Conservation (phyloP, 1,139 yeast genomes). For the Scheffersomyces quercinus region DNA sequence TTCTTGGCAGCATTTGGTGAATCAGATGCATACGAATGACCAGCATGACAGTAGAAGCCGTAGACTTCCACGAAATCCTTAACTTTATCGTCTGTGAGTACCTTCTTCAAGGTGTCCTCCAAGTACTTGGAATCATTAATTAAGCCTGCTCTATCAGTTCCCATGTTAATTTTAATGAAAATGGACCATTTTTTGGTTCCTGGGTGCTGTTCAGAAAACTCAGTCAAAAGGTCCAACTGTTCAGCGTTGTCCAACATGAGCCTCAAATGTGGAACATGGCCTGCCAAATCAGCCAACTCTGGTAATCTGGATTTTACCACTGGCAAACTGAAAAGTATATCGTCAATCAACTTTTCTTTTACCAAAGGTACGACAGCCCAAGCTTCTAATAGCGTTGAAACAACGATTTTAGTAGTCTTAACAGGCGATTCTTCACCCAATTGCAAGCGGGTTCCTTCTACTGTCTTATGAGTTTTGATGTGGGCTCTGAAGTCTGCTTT, state of each 20-base stretch:
- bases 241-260: conserved; percentile 62
- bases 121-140: conserved; percentile 29
- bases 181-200: conserved; percentile 49
- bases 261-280: conserved; percentile 44
- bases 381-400: conserved; percentile 71
- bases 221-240: conserved; percentile 52
- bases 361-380: conserved; percentile 51
- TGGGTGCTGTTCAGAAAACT: conserved; percentile 27
- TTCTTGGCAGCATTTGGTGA: conserved; percentile 47
- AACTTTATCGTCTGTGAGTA: conserved; percentile 21
- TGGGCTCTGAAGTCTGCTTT: conserved; percentile 59
- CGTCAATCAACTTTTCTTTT: conserved; percentile 48
- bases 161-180: conserved; percentile 60
- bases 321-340: conserved; percentile 71
- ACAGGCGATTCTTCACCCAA: conserved; percentile 18
- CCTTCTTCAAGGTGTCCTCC: conserved; percentile 25
- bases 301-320: conserved; percentile 53
- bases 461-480: conserved; percentile 71
- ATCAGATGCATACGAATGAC: conserved; percentile 64
- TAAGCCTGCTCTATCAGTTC: conserved; percentile 67
- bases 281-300: conserved; percentile 49
- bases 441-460: conserved; percentile 36
- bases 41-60: conserved; percentile 82
- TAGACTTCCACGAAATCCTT: conserved; percentile 40
- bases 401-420: conserved; percentile 54